Conservation (phyloP, 208 protist species). For the Phytomonas francai region DNA sequence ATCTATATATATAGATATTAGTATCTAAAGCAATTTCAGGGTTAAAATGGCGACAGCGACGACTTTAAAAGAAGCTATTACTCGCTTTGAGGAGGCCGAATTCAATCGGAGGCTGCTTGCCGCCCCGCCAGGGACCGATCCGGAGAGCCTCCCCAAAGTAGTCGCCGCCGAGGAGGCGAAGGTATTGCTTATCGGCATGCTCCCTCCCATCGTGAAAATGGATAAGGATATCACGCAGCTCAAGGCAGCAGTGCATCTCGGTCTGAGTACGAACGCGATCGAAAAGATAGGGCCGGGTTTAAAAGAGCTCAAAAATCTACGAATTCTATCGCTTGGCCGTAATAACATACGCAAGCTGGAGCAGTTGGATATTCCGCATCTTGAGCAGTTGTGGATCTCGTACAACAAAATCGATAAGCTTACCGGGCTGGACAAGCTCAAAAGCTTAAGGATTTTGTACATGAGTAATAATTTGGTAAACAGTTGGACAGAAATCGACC, state of each 20-base stretch:
- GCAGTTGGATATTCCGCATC: constrained; percentile 88
- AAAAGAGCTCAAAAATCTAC: constrained; percentile 87
- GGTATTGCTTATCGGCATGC: constrained; percentile 82
- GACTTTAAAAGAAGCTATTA: constrained; percentile 76
- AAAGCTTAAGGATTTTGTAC: constrained; percentile 88
- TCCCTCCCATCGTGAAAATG: constrained; percentile 92
- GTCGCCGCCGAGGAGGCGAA: constrained; percentile 73
- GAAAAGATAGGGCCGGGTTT: constrained; percentile 91
- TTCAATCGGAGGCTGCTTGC: constrained; percentile 36
- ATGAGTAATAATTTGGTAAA: constrained; percentile 94
- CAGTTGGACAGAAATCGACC: constrained; percentile 92
- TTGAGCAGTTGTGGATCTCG: constrained; percentile 94
- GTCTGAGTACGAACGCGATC: constrained; percentile 92
- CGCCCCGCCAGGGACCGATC: constrained; percentile 36
- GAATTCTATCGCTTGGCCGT: constrained; percentile 90
- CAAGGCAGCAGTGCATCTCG: constrained; percentile 84
- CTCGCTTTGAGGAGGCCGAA: constrained; percentile 70
- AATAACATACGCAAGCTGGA: constrained; percentile 95
- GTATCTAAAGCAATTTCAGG: constrained; percentile 3
- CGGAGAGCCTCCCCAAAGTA: constrained; percentile 46
- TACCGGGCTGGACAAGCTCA: constrained; percentile 89
- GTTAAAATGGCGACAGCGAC: constrained; percentile 43
- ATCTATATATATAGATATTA: not conserved
- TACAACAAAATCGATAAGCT: constrained; percentile 96
- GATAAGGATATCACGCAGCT: constrained; percentile 86